Percentiles rank a stretch among this genome's conserved stretches.
phyloP scores from a whole-genome alignment of 129 eudicot genomes.

The Cynara cardunculus region DNA sequence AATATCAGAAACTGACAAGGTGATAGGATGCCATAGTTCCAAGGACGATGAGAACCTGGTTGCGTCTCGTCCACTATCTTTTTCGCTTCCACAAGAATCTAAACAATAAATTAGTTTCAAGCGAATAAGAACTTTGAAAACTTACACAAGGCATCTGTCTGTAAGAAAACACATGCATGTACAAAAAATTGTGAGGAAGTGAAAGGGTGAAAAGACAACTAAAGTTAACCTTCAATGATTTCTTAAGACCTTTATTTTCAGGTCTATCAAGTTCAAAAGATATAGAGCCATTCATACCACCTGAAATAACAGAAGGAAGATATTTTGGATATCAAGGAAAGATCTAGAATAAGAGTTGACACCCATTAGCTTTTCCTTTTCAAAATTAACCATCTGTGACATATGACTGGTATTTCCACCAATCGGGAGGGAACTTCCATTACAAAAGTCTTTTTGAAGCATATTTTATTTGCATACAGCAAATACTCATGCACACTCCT shows the following conservation, averaged over 20 bases:
- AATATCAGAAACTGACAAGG: not conserved
- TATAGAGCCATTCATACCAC: slow-evolving; percentile 98
- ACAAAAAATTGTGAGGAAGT: not conserved
- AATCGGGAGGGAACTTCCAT: not conserved
- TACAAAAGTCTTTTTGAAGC: not conserved
- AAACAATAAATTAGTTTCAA: slow-evolving; percentile 32
- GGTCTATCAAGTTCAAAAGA: slow-evolving; percentile 93
- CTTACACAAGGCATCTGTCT: not conserved
- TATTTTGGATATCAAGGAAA: not conserved
- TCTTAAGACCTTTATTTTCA: slow-evolving; percentile 79
- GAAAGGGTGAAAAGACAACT: not conserved
- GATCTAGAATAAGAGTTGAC: not conserved
- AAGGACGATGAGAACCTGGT: slow-evolving; percentile 41
- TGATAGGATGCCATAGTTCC: not conserved
- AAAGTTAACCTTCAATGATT: slow-evolving; percentile 63
- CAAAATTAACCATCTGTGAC: not conserved
- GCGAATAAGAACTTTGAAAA: slow-evolving; percentile 1
- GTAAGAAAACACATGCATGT: not conserved
- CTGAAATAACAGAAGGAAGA: slow-evolving; percentile 31
- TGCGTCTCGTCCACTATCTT: slow-evolving; percentile 47
- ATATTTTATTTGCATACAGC: too few species aligned
- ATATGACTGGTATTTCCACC: not conserved
- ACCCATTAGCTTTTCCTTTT: not conserved
- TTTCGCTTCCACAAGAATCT: slow-evolving; percentile 85
- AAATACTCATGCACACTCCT: too few species aligned